Percentiles rank a stretch among this genome's conserved stretches.
Evolutionary conservation across 768 basidiomycete species (phyloP).

Genomic region (Kwoniella sp.): DNA sequence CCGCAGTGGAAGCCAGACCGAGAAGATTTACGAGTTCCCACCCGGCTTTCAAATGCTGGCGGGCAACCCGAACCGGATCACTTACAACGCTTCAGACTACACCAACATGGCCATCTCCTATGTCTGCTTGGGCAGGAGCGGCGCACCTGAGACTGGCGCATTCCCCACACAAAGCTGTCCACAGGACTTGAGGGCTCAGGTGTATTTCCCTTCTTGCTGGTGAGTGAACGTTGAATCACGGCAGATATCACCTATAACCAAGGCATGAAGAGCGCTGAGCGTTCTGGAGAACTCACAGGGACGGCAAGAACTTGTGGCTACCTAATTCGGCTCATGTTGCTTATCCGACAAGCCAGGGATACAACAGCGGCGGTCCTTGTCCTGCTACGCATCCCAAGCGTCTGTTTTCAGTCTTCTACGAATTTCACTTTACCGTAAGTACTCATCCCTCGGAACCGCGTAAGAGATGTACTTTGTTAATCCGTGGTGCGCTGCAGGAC

Average conservation of each 20-base stretch:
- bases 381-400: conserved; percentile 53
- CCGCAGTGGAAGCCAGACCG: conserved; percentile 29
- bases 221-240: background rate
- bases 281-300: too few species aligned
- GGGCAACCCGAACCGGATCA: conserved; percentile 54
- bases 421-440: conserved; percentile 53
- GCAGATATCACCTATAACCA: too few species aligned
- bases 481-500: conserved; percentile 53
- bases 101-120: conserved; percentile 53
- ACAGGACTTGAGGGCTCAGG: conserved; percentile 44
- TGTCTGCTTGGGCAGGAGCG: conserved; percentile 53
- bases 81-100: conserved; percentile 47
- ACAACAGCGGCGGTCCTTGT: conserved; percentile 50
- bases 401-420: conserved; percentile 56
- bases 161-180: conserved; percentile 57
- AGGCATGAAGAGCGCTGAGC: too few species aligned
- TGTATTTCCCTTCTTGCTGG: conserved; percentile 1
- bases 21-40: conserved; percentile 51
- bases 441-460: conserved; percentile 49
- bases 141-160: conserved; percentile 40
- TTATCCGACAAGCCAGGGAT: conserved; percentile 48
- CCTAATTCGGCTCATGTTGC: conserved; percentile 56
- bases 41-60: conserved; percentile 56
- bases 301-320: conserved; percentile 54
- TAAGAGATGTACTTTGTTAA: conserved; percentile 41